Conservation (phyloP, 176 grass and related monocot species). For the Calamus simplicifolius region DNA sequence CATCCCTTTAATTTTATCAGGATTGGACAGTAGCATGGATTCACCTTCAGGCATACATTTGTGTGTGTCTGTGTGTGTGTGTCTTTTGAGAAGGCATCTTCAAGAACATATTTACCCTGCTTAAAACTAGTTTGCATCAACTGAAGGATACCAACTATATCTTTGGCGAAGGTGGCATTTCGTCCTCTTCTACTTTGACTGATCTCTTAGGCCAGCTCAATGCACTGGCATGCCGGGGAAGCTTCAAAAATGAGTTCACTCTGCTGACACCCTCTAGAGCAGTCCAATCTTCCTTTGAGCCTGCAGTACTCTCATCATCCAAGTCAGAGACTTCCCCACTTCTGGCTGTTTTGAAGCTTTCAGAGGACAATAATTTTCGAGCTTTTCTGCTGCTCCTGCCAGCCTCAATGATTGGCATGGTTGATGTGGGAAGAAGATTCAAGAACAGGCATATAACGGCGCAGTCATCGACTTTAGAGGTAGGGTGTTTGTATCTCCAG, state of each 20-base stretch:
- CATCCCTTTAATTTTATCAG: too few species aligned
- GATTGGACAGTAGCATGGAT: too few species aligned
- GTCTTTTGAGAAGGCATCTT: too few species aligned
- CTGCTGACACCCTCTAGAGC: constrained; percentile 54
- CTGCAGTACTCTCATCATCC: background rate
- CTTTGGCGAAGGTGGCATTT: background rate
- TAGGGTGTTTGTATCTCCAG: constrained; percentile 62
- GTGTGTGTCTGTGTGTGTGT: too few species aligned
- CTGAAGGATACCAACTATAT: too few species aligned
- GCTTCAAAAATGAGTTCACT: constrained; percentile 54
- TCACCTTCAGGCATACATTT: too few species aligned
- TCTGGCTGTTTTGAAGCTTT: constrained; percentile 43
- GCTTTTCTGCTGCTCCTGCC: background rate
- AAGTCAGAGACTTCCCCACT: constrained; percentile 12
- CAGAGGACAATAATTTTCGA: constrained; percentile 12
- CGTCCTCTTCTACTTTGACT: constrained; percentile 28
- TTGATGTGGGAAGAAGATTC: constrained; percentile 12
- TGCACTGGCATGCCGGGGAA: constrained; percentile 34
- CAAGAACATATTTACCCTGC: too few species aligned
- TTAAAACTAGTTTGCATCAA: too few species aligned
- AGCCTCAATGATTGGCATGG: background rate
- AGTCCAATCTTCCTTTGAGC: constrained; percentile 18
- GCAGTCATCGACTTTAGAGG: constrained; percentile 77
- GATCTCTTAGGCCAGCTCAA: constrained; percentile 49
- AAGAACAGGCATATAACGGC: constrained; percentile 63